Conservation (phyloP, 1,139 yeast species). For the Lodderomyces elongisporus region DNA sequence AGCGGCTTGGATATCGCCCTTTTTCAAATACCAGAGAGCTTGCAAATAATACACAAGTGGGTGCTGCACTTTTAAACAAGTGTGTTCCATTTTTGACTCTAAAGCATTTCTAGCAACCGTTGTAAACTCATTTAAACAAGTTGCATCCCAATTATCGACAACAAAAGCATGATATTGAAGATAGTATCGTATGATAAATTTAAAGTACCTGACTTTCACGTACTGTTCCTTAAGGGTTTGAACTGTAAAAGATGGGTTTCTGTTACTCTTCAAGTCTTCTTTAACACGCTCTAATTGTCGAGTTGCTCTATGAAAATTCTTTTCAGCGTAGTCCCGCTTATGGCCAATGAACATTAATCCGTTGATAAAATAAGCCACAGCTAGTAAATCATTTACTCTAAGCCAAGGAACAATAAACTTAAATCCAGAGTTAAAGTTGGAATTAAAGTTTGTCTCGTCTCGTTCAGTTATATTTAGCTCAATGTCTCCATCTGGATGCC, state of each 20-base stretch:
- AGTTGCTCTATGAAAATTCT: slow-evolving; percentile 32
- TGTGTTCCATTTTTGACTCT: too few species aligned
- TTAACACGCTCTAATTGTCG: slow-evolving; percentile 17
- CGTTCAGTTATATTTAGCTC: too few species aligned
- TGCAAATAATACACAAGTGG: slow-evolving; percentile 34
- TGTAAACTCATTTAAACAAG: slow-evolving; percentile 28
- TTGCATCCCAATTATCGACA: slow-evolving; percentile 22
- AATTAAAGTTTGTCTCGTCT: too few species aligned
- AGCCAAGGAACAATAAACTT: slow-evolving; percentile 31
- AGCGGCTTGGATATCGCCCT: slow-evolving; percentile 32
- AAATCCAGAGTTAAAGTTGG: too few species aligned
- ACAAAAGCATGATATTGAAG: slow-evolving; percentile 30
- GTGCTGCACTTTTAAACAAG: slow-evolving; percentile 24
- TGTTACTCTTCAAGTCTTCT: slow-evolving; percentile 14
- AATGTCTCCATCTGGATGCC: too few species aligned
- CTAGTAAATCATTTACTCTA: slow-evolving; percentile 36
- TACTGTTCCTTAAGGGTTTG: slow-evolving; percentile 10
- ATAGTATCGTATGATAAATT: slow-evolving; percentile 26
- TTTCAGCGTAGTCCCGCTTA: slow-evolving; percentile 23
- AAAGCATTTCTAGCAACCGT: slow-evolving; percentile 21
- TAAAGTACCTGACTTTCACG: slow-evolving; percentile 21
- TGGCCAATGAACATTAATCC: slow-evolving; percentile 34
- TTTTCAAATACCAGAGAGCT: slow-evolving; percentile 33
- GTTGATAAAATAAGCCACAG: slow-evolving; percentile 34
- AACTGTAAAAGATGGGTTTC: background rate